phyloP scores from a whole-genome alignment of 768 basidiomycete genomes.

The Podaxis pistillaris region DNA sequence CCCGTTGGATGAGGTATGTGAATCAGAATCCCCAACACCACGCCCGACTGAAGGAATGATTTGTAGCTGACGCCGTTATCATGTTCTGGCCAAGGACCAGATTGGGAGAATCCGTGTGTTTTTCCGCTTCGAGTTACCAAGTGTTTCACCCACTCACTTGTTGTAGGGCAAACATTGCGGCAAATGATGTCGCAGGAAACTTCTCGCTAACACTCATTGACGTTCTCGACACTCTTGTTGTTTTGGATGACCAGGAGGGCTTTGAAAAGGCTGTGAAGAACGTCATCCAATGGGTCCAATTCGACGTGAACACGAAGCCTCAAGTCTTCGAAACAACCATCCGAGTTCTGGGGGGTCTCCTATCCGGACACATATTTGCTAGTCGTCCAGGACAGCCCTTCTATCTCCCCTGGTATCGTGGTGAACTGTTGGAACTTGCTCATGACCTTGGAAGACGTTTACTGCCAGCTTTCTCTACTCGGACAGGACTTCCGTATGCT shows the following conservation, averaged over 20 bases:
- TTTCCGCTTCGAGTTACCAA: not conserved
- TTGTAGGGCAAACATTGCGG: slow-evolving; percentile 62
- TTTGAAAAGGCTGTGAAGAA: slow-evolving; percentile 86
- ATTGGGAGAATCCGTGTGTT: slow-evolving; percentile 79
- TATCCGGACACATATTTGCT: slow-evolving; percentile 86
- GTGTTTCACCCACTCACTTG: slow-evolving; percentile 13
- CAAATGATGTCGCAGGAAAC: slow-evolving; percentile 94
- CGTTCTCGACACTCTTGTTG: slow-evolving; percentile 84
- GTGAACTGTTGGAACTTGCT: slow-evolving; percentile 78
- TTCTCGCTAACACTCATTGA: slow-evolving; percentile 84
- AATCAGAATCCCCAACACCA: not conserved
- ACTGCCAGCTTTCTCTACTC: slow-evolving; percentile 87
- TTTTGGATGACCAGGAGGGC: slow-evolving; percentile 74
- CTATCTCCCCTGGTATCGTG: slow-evolving; percentile 80
- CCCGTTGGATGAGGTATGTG: slow-evolving; percentile 74
- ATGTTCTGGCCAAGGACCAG: slow-evolving; percentile 85
- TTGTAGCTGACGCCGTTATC: slow-evolving; percentile 81
- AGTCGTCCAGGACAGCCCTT: slow-evolving; percentile 64
- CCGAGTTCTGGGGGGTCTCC: slow-evolving; percentile 85
- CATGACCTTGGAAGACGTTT: slow-evolving; percentile 84
- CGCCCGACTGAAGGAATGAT: slow-evolving; percentile 4
- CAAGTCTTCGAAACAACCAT: slow-evolving; percentile 99
- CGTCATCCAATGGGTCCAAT: slow-evolving; percentile 80
- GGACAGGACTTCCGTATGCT: slow-evolving; percentile 90
- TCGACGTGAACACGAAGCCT: slow-evolving; percentile 93